These are phyloP conservation scores for Leccinum sublutescens DNA, from an alignment of 768 basidiomycete species.

Conservation along the genomic window DNA sequence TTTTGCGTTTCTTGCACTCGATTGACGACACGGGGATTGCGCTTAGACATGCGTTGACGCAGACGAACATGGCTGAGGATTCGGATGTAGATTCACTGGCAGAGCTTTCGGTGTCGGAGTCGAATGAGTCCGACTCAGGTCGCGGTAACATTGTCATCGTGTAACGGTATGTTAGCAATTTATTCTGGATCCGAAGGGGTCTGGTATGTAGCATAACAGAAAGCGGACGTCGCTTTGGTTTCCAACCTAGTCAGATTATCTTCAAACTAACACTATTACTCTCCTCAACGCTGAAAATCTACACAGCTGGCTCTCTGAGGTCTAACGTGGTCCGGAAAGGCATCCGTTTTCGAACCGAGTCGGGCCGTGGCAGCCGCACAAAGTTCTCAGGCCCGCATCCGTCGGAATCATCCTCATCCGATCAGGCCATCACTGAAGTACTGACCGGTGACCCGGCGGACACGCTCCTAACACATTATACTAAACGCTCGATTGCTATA, in stretches of 20 bases:
- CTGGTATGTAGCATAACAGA: no score
- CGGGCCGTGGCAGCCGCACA: neutral
- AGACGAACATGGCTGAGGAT: slow-evolving; percentile 40
- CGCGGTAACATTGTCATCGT: no score
- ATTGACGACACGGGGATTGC: slow-evolving; percentile 84
- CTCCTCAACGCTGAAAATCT: no score
- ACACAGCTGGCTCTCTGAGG: no score
- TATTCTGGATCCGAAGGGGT: neutral
- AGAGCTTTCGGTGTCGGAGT: neutral
- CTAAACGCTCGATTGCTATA: neutral
- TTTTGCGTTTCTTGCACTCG: slow-evolving; percentile 88
- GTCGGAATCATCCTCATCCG: no score
- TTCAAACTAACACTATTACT: no score
- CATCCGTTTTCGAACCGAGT: neutral
- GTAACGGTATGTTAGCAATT: slow-evolving; percentile 1
- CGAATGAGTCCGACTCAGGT: neutral
- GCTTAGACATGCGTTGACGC: slow-evolving; percentile 57
- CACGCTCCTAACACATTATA: neutral
- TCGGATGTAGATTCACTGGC: neutral
- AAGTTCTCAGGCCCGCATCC: neutral
- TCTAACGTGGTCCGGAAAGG: no score
- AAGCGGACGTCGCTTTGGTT: no score
- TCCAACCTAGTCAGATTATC: no score
- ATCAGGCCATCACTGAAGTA: no score
- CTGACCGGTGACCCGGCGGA: neutral